These are phyloP conservation scores for Citrullus amarus DNA, from an alignment of 306 rosid genomes.

Conservation along the genomic window DNA sequence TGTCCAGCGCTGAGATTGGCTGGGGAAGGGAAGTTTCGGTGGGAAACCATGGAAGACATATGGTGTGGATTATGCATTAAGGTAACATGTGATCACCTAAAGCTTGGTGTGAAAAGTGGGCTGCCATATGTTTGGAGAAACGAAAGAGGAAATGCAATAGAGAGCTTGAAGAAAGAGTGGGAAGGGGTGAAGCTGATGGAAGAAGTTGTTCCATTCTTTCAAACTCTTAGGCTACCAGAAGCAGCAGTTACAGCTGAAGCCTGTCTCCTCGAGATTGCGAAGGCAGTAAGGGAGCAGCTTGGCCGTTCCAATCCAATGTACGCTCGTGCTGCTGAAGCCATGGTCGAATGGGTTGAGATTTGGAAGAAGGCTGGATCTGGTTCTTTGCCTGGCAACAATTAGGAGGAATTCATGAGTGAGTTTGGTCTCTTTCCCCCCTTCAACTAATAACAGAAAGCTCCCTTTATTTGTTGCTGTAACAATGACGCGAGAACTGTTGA, in stretches of 20 bases:
- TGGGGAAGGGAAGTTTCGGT: conserved; percentile 84
- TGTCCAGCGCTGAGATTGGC: conserved; percentile 67
- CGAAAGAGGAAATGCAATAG: conserved; percentile 72
- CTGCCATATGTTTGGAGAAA: conserved; percentile 85
- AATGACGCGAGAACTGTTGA: neutral
- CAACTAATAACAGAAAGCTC: neutral
- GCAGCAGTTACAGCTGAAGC: conserved; percentile 62
- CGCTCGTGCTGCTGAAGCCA: conserved; percentile 60
- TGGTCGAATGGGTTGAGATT: conserved; percentile 76
- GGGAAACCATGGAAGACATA: conserved; percentile 96
- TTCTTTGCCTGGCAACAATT: neutral
- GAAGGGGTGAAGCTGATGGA: conserved; percentile 96
- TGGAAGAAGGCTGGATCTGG: conserved; percentile 62
- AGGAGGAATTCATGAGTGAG: neutral
- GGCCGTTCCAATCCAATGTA: conserved; percentile 74
- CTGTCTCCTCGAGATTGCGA: conserved; percentile 65
- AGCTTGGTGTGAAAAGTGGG: conserved; percentile 80
- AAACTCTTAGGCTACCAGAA: conserved; percentile 48
- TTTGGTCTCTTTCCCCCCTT: neutral
- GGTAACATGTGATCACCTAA: conserved; percentile 69
- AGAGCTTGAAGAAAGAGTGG: conserved; percentile 97
- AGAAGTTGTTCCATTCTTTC: conserved; percentile 92
- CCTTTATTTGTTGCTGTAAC: neutral
- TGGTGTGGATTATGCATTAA: conserved; percentile 93
- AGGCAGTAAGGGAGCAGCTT: conserved; percentile 60